These are phyloP conservation scores for Solanum hybrid DNA, from an alignment of 305 asterid species.

Conservation along the genomic window DNA sequence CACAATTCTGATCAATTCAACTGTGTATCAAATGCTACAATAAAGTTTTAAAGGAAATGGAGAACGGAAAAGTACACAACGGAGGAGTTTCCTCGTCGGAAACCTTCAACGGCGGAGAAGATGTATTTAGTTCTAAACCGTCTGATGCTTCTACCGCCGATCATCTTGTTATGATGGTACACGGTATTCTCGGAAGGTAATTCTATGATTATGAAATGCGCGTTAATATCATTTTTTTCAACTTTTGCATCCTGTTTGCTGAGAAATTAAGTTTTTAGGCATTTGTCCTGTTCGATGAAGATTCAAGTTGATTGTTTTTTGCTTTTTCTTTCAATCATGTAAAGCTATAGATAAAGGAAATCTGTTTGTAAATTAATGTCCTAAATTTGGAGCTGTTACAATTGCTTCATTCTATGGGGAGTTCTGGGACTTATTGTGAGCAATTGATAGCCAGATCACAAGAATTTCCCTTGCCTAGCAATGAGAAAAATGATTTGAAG, in stretches of 20 bases:
- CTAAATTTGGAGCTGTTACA: background rate
- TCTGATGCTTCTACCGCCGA: constrained; percentile 52
- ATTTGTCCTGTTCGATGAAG: background rate
- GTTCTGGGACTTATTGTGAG: background rate
- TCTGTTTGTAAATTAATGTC: background rate
- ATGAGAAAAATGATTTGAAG: background rate
- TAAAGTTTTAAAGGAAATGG: constrained; percentile 3
- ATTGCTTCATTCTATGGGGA: background rate
- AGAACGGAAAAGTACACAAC: constrained; percentile 11
- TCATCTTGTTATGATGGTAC: constrained; percentile 78
- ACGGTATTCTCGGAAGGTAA: constrained; percentile 77
- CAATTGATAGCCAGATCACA: background rate
- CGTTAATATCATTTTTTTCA: background rate
- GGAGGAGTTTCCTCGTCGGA: constrained; percentile 28
- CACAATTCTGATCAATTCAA: background rate
- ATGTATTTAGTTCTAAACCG: constrained; percentile 34
- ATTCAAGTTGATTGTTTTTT: background rate
- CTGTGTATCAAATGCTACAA: background rate
- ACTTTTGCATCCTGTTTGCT: background rate
- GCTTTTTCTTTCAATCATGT: background rate
- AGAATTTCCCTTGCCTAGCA: background rate
- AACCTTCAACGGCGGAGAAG: constrained; percentile 44
- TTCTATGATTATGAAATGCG: background rate
- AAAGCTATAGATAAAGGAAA: background rate
- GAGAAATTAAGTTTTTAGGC: background rate